Evolutionary conservation across 257 asterid species (phyloP), one percentile per base, ranked within the genome.

Genomic region (Euphrasia confusa): DNA sequence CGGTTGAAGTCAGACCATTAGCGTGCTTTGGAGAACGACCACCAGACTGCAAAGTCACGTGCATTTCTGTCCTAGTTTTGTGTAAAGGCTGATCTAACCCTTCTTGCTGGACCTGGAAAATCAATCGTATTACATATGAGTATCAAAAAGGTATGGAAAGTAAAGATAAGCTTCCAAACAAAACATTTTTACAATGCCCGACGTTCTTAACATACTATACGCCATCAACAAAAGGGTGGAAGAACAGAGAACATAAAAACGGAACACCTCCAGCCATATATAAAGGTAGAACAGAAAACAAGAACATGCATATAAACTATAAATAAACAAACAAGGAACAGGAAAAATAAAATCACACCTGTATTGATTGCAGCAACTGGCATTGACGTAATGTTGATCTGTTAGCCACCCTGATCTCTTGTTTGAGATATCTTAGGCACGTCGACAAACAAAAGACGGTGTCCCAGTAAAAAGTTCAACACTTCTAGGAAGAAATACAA

Each of bases 401-500:
- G 89, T 84, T 67, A 87, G 78, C 93, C 93, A 87, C 95, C 90
- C 77, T 61, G 73, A 64, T 68, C 82, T 62, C 60, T 63, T 73
- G 70, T 67, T 70, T 33, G 70, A 68, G 24, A 70, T 56, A 68
- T 87, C 95, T 61, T 84, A 87, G 60, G 79, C 86, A 15, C 93
- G 83, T 60, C 84, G 82, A 64, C 95, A 87, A 61, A 81, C 81
- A 74, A 80, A 85, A 56, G 89, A 80, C 63, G 90, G 82, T 77
- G 71, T 74, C 82, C 81, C 79, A 17, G 73, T 15, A 37, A 83
- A 83, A 73, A 84, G 86, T 74, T 79, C 86, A 68, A 71, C 81
- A 61, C 85, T 84, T 77, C 74, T 74, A 54, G 90, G 82, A 68
- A 84, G 92, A 76, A 87, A 84, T 58, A 89, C 89, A 79, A 84